Conservation (phyloP, 768 basidiomycete genomes). For the Tephrocybe sp. region DNA sequence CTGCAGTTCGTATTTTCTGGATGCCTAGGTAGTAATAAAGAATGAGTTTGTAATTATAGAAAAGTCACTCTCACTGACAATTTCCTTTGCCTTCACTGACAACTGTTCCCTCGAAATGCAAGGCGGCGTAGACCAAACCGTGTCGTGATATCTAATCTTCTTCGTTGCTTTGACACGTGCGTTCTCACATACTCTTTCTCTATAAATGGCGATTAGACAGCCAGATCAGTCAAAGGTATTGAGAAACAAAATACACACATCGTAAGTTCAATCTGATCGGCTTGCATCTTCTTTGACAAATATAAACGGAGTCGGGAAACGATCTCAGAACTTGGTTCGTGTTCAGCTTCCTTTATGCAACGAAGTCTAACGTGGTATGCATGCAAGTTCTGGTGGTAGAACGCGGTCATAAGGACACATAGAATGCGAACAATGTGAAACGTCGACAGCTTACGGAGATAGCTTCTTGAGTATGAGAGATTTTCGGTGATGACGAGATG, state of each 20-base stretch:
- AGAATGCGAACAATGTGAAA: not conserved
- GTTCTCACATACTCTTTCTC: slow-evolving; percentile 5
- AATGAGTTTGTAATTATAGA: not conserved
- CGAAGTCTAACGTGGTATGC: slow-evolving; percentile 20
- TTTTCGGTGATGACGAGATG: not conserved
- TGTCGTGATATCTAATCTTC: slow-evolving; percentile 6
- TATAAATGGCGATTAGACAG: not conserved
- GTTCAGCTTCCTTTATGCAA: slow-evolving; percentile 4
- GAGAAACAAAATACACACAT: not conserved
- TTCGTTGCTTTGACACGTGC: slow-evolving; percentile 6
- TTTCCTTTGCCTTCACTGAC: not conserved
- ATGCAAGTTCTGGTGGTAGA: slow-evolving; percentile 16
- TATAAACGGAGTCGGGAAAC: slow-evolving; percentile 1
- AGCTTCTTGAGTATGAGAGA: slow-evolving; percentile 15
- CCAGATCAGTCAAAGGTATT: not conserved
- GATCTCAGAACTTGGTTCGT: slow-evolving; percentile 5
- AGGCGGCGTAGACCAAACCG: not conserved
- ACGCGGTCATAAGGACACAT: not conserved
- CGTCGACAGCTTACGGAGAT: slow-evolving; percentile 21
- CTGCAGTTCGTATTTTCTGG: slow-evolving; percentile 16
- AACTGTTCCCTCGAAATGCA: slow-evolving; percentile 4
- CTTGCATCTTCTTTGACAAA: not conserved
- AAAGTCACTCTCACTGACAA: not conserved
- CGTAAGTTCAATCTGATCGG: not conserved
- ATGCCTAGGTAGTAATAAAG: slow-evolving; percentile 9